Percentiles rank a stretch among this genome's conserved stretches.
Evolutionary conservation across 768 basidiomycete species (phyloP).

Genomic region (Hemileccinum rubropunctum): DNA sequence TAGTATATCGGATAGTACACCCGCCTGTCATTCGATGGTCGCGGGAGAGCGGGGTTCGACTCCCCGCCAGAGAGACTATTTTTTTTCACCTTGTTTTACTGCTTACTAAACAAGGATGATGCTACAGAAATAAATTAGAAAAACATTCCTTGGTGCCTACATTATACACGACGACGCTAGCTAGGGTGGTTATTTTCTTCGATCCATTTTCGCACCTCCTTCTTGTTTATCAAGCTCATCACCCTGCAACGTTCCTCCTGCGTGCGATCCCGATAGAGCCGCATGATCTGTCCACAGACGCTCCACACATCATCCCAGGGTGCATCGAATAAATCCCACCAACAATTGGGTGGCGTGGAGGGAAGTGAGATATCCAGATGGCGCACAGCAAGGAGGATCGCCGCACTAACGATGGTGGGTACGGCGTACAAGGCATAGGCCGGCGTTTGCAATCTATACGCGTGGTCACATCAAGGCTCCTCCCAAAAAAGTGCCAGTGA

Average conservation of each 20-base stretch:
- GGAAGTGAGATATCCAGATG: slow-evolving; percentile 74
- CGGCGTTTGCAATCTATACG: slow-evolving; percentile 83
- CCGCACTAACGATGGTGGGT: slow-evolving; percentile 85
- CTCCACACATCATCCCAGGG: slow-evolving; percentile 86
- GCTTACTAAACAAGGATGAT: too few relatives aligned
- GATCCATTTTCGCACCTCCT: slow-evolving; percentile 80
- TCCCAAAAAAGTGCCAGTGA: background rate
- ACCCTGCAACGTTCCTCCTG: slow-evolving; percentile 46
- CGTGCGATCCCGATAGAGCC: slow-evolving; percentile 63
- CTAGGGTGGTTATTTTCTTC: slow-evolving; percentile 45
- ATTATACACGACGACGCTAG: slow-evolving; percentile 1
- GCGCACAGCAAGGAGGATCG: slow-evolving; percentile 80
- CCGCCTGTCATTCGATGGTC: slow-evolving; percentile 40
- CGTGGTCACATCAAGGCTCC: background rate
- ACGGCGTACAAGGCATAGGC: slow-evolving; percentile 89
- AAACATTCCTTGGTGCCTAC: background rate
- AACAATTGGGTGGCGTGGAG: slow-evolving; percentile 64
- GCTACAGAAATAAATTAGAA: background rate
- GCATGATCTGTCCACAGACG: slow-evolving; percentile 82
- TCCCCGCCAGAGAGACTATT: slow-evolving; percentile 42
- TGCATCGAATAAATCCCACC: slow-evolving; percentile 96
- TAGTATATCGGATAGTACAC: slow-evolving; percentile 53
- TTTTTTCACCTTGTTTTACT: background rate
- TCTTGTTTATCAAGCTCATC: slow-evolving; percentile 63
- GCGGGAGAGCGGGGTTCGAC: slow-evolving; percentile 45